Evolutionary conservation across 805 yeast genomes (phyloP).

Genomic region (Maudiozyma serrabonitensis): DNA sequence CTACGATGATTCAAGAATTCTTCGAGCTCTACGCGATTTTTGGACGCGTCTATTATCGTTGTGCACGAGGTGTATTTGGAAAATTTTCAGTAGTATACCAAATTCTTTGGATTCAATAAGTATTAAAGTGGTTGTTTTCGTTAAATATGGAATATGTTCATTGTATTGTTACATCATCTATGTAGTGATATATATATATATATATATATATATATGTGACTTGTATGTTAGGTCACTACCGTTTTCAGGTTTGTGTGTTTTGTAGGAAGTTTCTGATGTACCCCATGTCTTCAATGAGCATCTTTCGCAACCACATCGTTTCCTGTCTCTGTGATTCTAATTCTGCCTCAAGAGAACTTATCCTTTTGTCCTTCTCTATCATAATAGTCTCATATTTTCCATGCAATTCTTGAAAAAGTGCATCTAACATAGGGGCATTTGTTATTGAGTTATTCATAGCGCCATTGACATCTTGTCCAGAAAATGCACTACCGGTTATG

Average conservation of each 20-base stretch:
- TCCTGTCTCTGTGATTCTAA: conserved; percentile 17
- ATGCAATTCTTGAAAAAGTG: conserved; percentile 4
- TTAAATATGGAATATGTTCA: neutral
- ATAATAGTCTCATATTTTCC: conserved; percentile 9
- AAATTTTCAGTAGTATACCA: too few species aligned
- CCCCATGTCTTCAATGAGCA: conserved; percentile 21
- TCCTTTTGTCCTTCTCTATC: conserved; percentile 16
- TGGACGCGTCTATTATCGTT: neutral
- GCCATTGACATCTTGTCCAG: neutral
- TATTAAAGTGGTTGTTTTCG: neutral
- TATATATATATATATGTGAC: neutral
- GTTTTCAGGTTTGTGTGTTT: conserved; percentile 2
- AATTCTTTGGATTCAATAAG: neutral
- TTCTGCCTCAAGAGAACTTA: conserved; percentile 13
- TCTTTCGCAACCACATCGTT: conserved; percentile 15
- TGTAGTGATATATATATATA: neutral
- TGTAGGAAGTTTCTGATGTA: conserved; percentile 13
- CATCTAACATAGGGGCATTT: neutral
- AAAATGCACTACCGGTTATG: neutral
- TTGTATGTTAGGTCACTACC: neutral
- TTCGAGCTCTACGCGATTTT: neutral
- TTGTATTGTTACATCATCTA: neutral
- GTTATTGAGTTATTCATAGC: neutral
- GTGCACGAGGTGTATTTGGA: neutral
- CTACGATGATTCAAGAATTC: neutral